phyloP scores from a whole-genome alignment of 805 yeast genomes.

The Lipomyces starkeyi region DNA sequence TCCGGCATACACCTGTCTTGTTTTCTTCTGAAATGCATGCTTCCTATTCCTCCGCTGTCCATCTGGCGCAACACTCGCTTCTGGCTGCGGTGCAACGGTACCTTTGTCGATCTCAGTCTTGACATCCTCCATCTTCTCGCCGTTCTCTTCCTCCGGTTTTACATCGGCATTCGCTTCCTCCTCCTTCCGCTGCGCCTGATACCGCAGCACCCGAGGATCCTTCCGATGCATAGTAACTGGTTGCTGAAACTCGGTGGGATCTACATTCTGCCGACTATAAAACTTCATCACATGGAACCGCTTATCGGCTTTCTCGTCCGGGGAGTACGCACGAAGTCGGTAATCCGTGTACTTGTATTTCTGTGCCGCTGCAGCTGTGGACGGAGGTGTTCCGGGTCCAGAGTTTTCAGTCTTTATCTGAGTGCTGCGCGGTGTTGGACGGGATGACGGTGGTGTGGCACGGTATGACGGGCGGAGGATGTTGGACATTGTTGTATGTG shows the following conservation, averaged over 20 bases:
- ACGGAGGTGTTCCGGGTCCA: conserved; percentile 5
- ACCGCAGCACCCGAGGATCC: conserved; percentile 90
- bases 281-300: conserved; percentile 83
- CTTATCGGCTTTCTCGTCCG: conserved; percentile 58
- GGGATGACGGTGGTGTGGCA: conserved; percentile 10
- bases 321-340: conserved; percentile 72
- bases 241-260: conserved; percentile 71
- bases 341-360: conserved; percentile 44
- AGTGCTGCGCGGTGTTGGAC: conserved; percentile 8
- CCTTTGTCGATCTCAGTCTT: conserved; percentile 42
- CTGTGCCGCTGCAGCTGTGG: background rate
- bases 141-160: conserved; percentile 26
- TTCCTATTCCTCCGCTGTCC: conserved; percentile 41
- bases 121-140: conserved; percentile 32
- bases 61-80: conserved; percentile 27
- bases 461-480: conserved; percentile 22
- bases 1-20: conserved; percentile 79
- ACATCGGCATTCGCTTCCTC: conserved; percentile 15
- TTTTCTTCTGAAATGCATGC: conserved; percentile 71
- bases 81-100: conserved; percentile 35
- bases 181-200: conserved; percentile 59
- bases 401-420: conserved; percentile 16
- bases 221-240: conserved; percentile 91
- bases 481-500: conserved; percentile 15
- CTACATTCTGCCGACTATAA: conserved; percentile 72